A percentile compares a stretch with the other conserved stretches of the same genome.
phyloP scores from a whole-genome alignment of 2,329 filamentous ascomycete species.

The Paraphaeosphaeria sporulosa region DNA sequence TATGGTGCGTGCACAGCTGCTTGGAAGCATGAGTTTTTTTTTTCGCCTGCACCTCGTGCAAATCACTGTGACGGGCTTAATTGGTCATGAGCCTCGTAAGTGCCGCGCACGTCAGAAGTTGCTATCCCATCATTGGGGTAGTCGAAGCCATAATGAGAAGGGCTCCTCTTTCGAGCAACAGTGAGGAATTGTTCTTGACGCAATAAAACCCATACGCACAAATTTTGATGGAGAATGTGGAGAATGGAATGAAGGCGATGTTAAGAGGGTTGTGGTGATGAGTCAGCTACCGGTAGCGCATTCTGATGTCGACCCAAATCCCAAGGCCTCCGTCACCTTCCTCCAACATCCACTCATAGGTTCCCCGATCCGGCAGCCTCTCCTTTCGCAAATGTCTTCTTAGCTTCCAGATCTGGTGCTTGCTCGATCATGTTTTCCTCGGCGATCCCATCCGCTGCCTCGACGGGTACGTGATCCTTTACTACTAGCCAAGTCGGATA shows the following conservation, averaged over 20 bases:
- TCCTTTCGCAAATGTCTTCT: constrained; percentile 22
- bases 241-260: background rate
- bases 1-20: background rate
- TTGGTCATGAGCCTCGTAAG: background rate
- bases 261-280: background rate
- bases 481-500: constrained; percentile 44
- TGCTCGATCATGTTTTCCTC: constrained; percentile 11
- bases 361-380: constrained; percentile 20
- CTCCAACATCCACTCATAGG: constrained; percentile 6
- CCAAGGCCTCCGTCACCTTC: background rate
- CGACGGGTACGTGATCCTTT: constrained; percentile 38
- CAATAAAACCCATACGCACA: background rate
- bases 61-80: background rate
- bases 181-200: background rate
- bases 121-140: background rate
- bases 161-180: background rate
- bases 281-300: background rate
- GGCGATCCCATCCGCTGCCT: constrained; percentile 18
- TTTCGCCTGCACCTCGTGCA: background rate
- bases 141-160: background rate
- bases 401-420: constrained; percentile 18
- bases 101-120: background rate
- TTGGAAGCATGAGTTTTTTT: no score
- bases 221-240: background rate
- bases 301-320: background rate